Percentiles rank a stretch among this genome's conserved stretches.
These are phyloP conservation scores for Blastocystis sp. DNA, from an alignment of 352 stramenopile species.

Conservation along the genomic window DNA sequence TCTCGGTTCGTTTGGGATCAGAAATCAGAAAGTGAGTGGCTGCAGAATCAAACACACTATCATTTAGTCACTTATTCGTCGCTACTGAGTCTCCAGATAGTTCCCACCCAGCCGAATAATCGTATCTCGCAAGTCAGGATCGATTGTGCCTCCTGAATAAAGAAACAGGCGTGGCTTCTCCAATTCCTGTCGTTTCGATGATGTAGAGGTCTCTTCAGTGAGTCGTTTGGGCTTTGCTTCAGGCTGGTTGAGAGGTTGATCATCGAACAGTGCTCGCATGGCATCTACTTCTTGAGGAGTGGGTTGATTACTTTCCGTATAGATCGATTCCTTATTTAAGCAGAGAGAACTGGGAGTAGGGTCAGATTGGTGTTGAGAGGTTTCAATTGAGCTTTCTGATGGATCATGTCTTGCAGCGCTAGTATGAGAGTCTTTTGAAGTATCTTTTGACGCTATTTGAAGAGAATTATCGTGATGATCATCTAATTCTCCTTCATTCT, in stretches of 20 bases:
- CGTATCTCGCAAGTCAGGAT: not conserved
- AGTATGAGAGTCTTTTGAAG: too few relatives aligned
- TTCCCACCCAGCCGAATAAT: not conserved
- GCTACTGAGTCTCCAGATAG: not conserved
- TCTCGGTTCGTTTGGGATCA: not conserved
- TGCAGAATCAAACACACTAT: not conserved
- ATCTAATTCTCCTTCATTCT: too few relatives aligned
- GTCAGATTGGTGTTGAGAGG: too few relatives aligned
- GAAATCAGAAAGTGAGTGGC: constrained; percentile 28
- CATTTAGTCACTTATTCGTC: not conserved
- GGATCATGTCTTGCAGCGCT: too few relatives aligned
- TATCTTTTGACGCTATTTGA: too few relatives aligned
- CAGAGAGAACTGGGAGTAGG: too few relatives aligned
- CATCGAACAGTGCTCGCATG: not conserved
- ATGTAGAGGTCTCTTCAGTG: not conserved
- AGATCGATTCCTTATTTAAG: too few relatives aligned
- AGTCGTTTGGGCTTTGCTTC: not conserved
- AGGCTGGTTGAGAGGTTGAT: not conserved
- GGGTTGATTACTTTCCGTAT: not conserved
- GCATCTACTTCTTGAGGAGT: not conserved
- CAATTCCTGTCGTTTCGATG: not conserved
- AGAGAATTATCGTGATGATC: too few relatives aligned
- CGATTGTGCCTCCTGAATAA: not conserved
- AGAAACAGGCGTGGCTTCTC: not conserved
- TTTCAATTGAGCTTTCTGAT: too few relatives aligned